A percentile compares a stretch with the other conserved stretches of the same genome.
Conservation (phyloP, 805 yeast genomes). For the Nakazawaea ishiwadae region DNA sequence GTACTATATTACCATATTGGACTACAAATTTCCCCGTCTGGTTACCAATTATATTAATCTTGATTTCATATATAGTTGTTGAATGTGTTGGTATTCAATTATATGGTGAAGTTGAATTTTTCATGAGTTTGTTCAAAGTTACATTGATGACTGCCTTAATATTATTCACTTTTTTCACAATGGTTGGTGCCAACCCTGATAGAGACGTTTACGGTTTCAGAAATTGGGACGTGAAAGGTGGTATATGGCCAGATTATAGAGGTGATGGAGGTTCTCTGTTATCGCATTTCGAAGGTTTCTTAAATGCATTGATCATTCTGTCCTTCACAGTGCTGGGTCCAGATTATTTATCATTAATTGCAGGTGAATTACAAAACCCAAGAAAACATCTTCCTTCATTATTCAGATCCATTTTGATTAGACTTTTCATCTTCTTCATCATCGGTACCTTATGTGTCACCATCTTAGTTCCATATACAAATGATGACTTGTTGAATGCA, state of each 20-base stretch:
- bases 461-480: conserved; percentile 37
- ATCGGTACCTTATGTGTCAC: conserved; percentile 47
- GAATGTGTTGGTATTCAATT: conserved; percentile 63
- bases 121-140: conserved; percentile 34
- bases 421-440: conserved; percentile 38
- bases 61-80: conserved; percentile 54
- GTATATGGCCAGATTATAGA: conserved; percentile 30
- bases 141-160: conserved; percentile 33
- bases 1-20: conserved; percentile 73
- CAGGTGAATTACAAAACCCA: conserved; percentile 43
- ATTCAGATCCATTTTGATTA: conserved; percentile 37
- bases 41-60: conserved; percentile 58
- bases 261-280: conserved; percentile 37
- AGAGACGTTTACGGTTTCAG: conserved; percentile 61
- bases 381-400: conserved; percentile 41
- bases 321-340: conserved; percentile 69
- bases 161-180: conserved; percentile 44
- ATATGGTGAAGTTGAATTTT: conserved; percentile 48
- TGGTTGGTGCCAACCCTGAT: conserved; percentile 79
- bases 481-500: conserved; percentile 30
- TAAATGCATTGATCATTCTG: conserved; percentile 55
- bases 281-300: conserved; percentile 63
- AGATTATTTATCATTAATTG: conserved; percentile 41
- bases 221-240: conserved; percentile 42
- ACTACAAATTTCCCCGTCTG: conserved; percentile 66